These are phyloP conservation scores for Carpinus fangiana DNA, from an alignment of 306 rosid species.

Conservation along the genomic window DNA sequence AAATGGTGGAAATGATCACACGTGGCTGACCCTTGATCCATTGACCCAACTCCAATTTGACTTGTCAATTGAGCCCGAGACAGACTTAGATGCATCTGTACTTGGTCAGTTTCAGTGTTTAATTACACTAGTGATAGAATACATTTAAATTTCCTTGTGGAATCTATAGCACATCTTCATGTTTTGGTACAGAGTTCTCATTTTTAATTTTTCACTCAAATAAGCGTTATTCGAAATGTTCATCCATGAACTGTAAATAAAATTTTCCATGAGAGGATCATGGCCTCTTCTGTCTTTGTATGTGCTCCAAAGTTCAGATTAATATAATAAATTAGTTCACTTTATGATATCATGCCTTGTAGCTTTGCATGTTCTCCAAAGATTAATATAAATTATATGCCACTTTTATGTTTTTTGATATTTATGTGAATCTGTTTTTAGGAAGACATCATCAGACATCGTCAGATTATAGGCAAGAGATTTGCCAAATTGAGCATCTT, in stretches of 20 bases:
- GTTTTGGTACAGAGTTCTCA: neutral
- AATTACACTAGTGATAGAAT: neutral
- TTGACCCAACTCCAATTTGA: neutral
- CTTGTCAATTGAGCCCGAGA: neutral
- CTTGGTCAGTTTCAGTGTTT: neutral
- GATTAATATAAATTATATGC: neutral
- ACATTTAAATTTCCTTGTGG: neutral
- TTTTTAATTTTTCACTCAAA: neutral
- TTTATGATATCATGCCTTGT: neutral
- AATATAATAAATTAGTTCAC: too few relatives aligned
- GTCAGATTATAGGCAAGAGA: constrained; percentile 34
- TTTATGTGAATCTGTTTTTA: constrained; percentile 24
- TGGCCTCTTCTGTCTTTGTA: neutral
- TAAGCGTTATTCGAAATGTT: neutral
- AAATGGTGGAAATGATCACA: neutral
- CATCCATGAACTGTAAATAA: neutral
- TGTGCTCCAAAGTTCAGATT: too few relatives aligned
- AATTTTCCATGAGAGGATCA: neutral
- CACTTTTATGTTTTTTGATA: constrained; percentile 18
- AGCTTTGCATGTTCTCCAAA: neutral
- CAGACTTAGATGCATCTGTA: neutral
- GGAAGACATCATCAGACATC: constrained; percentile 33
- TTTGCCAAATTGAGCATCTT: constrained; percentile 43
- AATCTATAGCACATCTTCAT: neutral
- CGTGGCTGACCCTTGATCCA: neutral